Conservation (phyloP, 306 rosid species). For the Ziziphus jujuba region DNA sequence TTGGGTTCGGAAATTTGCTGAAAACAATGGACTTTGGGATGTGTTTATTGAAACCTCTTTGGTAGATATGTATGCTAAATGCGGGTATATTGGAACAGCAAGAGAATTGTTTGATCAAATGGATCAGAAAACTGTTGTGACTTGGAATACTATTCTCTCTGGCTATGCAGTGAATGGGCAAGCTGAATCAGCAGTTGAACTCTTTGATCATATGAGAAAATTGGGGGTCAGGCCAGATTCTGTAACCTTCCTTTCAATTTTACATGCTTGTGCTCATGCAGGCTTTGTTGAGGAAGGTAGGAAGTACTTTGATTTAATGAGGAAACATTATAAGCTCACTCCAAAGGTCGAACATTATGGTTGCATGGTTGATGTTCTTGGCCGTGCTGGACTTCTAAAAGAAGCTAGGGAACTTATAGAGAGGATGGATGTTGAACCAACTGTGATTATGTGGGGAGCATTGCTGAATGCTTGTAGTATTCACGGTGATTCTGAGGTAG, state of each 20-base stretch:
- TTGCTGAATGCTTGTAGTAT: conserved; percentile 3
- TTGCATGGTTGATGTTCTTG: conserved; percentile 6
- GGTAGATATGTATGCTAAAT: conserved; percentile 7
- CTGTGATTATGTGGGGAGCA: conserved; percentile 9
- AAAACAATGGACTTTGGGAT: conserved; percentile 10
- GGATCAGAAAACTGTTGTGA: conserved; percentile 8
- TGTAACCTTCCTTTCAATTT: not conserved
- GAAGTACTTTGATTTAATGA: conserved; percentile 5
- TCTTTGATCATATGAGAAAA: conserved; percentile 10
- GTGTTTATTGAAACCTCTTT: conserved; percentile 4
- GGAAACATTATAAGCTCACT: not conserved
- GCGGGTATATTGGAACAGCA: conserved; percentile 6
- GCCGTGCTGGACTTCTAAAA: not conserved
- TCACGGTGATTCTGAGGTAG: conserved; percentile 9
- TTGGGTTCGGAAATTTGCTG: conserved; percentile 8
- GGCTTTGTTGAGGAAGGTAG: not conserved
- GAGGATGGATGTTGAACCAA: conserved; percentile 6
- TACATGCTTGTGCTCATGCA: conserved; percentile 18
- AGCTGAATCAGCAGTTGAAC: not conserved
- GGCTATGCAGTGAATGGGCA: conserved; percentile 5
- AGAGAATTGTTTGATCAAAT: conserved; percentile 11
- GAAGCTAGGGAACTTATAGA: conserved; percentile 1
- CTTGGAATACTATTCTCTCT: conserved; percentile 5
- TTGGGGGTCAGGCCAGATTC: not conserved
- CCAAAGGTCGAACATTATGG: conserved; percentile 9